Evolutionary conservation across 2,329 filamentous ascomycete species (phyloP).

Genomic region (Cladosporium sp.): DNA sequence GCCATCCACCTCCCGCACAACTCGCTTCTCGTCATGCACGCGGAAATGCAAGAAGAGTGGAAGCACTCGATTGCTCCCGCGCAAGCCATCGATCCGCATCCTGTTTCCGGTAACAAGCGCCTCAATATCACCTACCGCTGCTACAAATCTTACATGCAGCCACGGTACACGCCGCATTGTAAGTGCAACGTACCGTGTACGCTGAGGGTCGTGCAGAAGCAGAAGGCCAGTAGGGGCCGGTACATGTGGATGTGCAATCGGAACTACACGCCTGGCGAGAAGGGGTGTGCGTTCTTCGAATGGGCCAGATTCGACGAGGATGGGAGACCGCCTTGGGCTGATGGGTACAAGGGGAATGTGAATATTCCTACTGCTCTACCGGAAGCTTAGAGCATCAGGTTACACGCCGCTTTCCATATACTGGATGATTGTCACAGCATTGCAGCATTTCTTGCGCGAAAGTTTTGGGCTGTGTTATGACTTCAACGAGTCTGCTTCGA

Average conservation of each 20-base stretch:
- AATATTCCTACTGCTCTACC: conserved; percentile 21
- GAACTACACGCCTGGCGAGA: conserved; percentile 63
- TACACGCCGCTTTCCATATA: no score
- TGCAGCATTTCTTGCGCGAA: no score
- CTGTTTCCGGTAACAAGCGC: conserved; percentile 70
- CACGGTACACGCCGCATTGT: conserved; percentile 72
- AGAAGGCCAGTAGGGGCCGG: conserved; percentile 68
- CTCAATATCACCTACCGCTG: conserved; percentile 94
- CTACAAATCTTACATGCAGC: conserved; percentile 74
- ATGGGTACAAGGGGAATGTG: conserved; percentile 29
- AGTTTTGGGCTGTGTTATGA: no score
- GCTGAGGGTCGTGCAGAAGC: conserved; percentile 74
- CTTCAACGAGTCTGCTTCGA: no score
- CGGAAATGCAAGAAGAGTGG: conserved; percentile 97
- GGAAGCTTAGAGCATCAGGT: no score
- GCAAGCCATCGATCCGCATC: conserved; percentile 76
- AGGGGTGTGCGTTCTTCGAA: conserved; percentile 69
- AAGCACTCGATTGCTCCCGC: conserved; percentile 82
- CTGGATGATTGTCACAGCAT: no score
- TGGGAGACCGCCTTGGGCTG: conserved; percentile 67
- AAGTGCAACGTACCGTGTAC: conserved; percentile 65
- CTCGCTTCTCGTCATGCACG: conserved; percentile 90
- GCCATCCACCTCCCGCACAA: conserved; percentile 93
- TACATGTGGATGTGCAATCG: conserved; percentile 96
- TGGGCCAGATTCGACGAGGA: conserved; percentile 88